Percentiles rank a stretch among this genome's conserved stretches.
Evolutionary conservation across 1,139 yeast genomes (phyloP).

Genomic region (Debaryomycetaceae sp.): DNA sequence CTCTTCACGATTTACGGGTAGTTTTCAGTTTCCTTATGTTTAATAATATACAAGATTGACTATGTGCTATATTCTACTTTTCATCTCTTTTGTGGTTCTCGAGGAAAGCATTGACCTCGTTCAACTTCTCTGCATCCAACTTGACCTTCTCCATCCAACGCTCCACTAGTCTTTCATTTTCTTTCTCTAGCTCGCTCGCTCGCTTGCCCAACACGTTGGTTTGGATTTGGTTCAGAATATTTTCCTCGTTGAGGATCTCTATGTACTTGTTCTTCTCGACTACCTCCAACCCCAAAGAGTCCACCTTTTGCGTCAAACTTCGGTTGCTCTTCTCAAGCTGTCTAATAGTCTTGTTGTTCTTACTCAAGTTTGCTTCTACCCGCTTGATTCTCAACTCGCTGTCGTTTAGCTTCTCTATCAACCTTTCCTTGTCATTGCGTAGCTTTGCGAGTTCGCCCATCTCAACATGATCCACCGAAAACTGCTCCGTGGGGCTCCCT

Average conservation of each 20-base stretch:
- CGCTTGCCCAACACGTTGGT: slow-evolving; percentile 51
- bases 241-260: slow-evolving; percentile 67
- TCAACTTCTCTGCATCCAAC: slow-evolving; percentile 57
- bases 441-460: neutral
- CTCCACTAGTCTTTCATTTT: slow-evolving; percentile 51
- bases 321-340: slow-evolving; percentile 18
- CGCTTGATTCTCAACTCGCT: slow-evolving; percentile 22
- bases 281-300: slow-evolving; percentile 42
- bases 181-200: slow-evolving; percentile 17
- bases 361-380: slow-evolving; percentile 13
- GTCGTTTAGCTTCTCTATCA: slow-evolving; percentile 23
- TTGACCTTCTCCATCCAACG: slow-evolving; percentile 61
- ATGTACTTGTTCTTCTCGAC: slow-evolving; percentile 53
- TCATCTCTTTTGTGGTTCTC: neutral
- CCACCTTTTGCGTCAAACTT: slow-evolving; percentile 27
- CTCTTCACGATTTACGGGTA: neutral
- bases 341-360: slow-evolving; percentile 11
- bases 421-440: slow-evolving; percentile 11
- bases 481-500: neutral
- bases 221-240: slow-evolving; percentile 67
- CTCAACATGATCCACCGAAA: neutral
- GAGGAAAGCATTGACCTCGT: slow-evolving; percentile 47
- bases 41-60: neutral
- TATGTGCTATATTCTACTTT: neutral
- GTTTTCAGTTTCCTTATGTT: neutral